These are phyloP conservation scores for Boletus vermiculosoides DNA, from an alignment of 768 basidiomycete genomes.

Conservation along the genomic window DNA sequence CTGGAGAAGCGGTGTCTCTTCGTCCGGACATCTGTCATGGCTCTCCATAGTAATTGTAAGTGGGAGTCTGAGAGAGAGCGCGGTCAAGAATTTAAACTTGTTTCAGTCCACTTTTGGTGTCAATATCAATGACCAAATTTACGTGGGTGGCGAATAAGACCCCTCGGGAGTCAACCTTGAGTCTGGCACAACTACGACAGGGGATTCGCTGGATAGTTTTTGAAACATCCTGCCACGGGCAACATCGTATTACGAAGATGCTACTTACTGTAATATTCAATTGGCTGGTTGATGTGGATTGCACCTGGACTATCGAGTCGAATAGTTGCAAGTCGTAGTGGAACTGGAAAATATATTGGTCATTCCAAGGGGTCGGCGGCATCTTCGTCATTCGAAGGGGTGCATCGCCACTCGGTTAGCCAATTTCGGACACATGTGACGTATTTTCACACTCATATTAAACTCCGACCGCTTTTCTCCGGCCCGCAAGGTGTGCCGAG, in stretches of 20 bases:
- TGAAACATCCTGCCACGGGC: background rate
- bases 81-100: background rate
- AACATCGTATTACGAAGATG: background rate
- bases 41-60: slow-evolving; percentile 21
- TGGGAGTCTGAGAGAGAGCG: background rate
- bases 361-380: too few species aligned
- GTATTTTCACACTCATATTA: too few species aligned
- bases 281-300: background rate
- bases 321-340: too few species aligned
- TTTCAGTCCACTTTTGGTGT: background rate
- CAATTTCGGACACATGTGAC: too few species aligned
- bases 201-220: background rate
- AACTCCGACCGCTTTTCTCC: too few species aligned
- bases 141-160: background rate
- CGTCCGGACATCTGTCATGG: slow-evolving; percentile 43
- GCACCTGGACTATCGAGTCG: background rate
- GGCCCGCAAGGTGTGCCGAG: too few species aligned
- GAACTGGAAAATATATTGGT: too few species aligned
- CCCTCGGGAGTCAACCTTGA: background rate
- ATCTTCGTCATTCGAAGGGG: too few species aligned
- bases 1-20: slow-evolving; percentile 43
- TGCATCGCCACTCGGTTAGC: too few species aligned
- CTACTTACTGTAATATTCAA: too few species aligned
- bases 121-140: background rate
- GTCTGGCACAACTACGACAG: background rate